These are phyloP conservation scores for Fragilaria crotonensis DNA, from an alignment of 108 stramenopile species.

Conservation along the genomic window DNA sequence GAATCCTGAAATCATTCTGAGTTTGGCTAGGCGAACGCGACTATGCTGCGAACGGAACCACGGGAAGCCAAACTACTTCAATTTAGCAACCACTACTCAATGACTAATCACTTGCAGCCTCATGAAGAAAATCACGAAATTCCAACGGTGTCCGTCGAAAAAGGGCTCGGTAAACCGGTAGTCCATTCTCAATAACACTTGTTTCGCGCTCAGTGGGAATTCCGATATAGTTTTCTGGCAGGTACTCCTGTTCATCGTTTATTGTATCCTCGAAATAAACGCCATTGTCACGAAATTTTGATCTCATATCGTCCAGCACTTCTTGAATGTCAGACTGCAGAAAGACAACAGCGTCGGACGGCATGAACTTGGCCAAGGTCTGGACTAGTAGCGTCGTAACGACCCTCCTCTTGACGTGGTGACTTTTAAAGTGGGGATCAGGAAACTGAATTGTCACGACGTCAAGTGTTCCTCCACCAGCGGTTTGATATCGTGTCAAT, in stretches of 20 bases:
- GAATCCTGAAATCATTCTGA: too few relatives aligned
- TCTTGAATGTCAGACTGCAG: constrained; percentile 73
- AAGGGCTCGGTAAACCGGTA: constrained; percentile 70
- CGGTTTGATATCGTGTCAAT: constrained; percentile 37
- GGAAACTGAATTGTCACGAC: constrained; percentile 86
- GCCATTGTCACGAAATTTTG: constrained; percentile 46
- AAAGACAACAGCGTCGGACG: constrained; percentile 46
- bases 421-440: constrained; percentile 86
- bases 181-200: constrained; percentile 59
- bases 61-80: too few relatives aligned
- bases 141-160: constrained; percentile 38
- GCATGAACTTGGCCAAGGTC: constrained; percentile 60
- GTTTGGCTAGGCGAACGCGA: too few relatives aligned
- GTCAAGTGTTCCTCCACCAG: constrained; percentile 19
- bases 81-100: background rate
- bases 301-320: constrained; percentile 77
- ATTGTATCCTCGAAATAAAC: constrained; percentile 43
- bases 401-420: constrained; percentile 72
- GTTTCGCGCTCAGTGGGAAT: constrained; percentile 84
- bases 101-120: background rate
- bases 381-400: constrained; percentile 57
- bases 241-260: constrained; percentile 37
- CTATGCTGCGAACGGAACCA: too few relatives aligned
- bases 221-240: constrained; percentile 55
- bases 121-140: too few relatives aligned